phyloP scores from a whole-genome alignment of 2,329 filamentous ascomycete genomes.

The Fusarium longipes region DNA sequence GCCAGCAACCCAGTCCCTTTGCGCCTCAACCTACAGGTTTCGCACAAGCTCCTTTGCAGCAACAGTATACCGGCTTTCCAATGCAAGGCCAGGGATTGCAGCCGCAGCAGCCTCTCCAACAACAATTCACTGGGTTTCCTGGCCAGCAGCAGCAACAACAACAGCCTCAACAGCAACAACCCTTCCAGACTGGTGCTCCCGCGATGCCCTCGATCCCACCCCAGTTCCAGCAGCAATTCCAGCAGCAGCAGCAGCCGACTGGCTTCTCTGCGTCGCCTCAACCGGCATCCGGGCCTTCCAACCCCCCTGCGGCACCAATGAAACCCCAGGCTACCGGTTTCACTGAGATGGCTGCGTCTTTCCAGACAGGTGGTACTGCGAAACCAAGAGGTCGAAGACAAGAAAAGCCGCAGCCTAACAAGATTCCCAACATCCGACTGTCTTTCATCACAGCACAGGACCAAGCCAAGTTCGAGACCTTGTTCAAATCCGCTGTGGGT shows the following conservation, averaged over 20 bases:
- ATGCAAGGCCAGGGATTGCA: constrained; percentile 64
- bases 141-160: constrained; percentile 59
- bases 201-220: constrained; percentile 69
- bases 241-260: constrained; percentile 62
- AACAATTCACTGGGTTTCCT: constrained; percentile 76
- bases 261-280: constrained; percentile 62
- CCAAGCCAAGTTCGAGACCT: constrained; percentile 95
- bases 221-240: constrained; percentile 70
- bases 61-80: constrained; percentile 71
- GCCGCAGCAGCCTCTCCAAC: constrained; percentile 69
- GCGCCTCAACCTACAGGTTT: constrained; percentile 71
- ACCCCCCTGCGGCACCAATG: constrained; percentile 68
- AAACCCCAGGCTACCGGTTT: constrained; percentile 75
- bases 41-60: constrained; percentile 62
- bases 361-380: constrained; percentile 63
- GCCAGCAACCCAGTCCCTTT: constrained; percentile 66
- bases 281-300: constrained; percentile 59
- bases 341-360: constrained; percentile 73
- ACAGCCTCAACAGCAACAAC: constrained; percentile 63
- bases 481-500: constrained; percentile 95
- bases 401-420: constrained; percentile 67
- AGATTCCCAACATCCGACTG: constrained; percentile 92
- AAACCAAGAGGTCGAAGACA: constrained; percentile 60
- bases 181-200: constrained; percentile 70
- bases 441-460: constrained; percentile 97